Conservation (phyloP, 306 rosid species). For the Vicia sativa region DNA sequence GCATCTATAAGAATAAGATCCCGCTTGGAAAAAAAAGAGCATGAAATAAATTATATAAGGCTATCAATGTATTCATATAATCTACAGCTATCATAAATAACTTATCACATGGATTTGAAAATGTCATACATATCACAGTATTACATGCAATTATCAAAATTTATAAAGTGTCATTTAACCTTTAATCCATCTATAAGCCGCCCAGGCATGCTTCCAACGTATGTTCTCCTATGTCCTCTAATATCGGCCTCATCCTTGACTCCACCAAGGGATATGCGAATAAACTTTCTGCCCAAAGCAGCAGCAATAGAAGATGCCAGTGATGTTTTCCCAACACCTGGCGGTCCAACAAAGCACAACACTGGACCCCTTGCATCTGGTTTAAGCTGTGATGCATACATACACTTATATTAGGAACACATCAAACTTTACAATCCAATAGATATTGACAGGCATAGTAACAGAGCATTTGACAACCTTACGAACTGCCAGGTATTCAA, state of each 20-base stretch:
- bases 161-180: slow-evolving; percentile 50
- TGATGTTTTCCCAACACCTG: slow-evolving; percentile 99
- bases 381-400: slow-evolving; percentile 69
- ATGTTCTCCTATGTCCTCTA: slow-evolving; percentile 99
- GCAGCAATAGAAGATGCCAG: slow-evolving; percentile 98
- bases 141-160: slow-evolving; percentile 13
- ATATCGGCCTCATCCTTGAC: slow-evolving; percentile 99
- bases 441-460: slow-evolving; percentile 17
- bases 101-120: slow-evolving; percentile 20
- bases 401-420: slow-evolving; percentile 39
- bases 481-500: slow-evolving; percentile 98
- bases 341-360: slow-evolving; percentile 98
- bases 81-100: slow-evolving; percentile 19
- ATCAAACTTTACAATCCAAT: slow-evolving; percentile 36
- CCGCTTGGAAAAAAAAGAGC: background rate
- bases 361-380: slow-evolving; percentile 99
- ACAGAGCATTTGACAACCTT: slow-evolving; percentile 63
- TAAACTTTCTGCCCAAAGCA: slow-evolving; percentile 92
- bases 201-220: slow-evolving; percentile 99
- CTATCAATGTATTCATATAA: slow-evolving; percentile 16
- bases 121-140: slow-evolving; percentile 32
- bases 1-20: slow-evolving; percentile 28
- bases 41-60: background rate
- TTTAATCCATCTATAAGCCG: slow-evolving; percentile 95
- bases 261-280: slow-evolving; percentile 99